phyloP scores from a whole-genome alignment of 2,329 filamentous ascomycete species.

The Sclerotinia minor region DNA sequence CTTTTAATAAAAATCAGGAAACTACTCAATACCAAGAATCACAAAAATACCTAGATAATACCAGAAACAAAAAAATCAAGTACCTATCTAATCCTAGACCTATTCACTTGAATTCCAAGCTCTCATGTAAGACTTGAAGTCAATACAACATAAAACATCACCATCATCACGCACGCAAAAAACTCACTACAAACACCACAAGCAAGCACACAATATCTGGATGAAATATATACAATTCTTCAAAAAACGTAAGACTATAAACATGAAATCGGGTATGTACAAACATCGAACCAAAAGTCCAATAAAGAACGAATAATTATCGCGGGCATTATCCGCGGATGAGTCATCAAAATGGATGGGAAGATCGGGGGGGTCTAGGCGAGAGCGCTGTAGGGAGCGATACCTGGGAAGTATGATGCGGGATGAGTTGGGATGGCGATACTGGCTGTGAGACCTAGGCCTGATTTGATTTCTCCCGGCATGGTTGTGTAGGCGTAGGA shows the following conservation, averaged over 20 bases:
- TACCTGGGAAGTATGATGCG: conserved; percentile 28
- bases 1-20: too few relatives aligned
- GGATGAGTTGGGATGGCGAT: conserved; percentile 34
- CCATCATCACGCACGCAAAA: not conserved
- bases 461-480: conserved; percentile 30
- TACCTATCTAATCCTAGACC: too few relatives aligned
- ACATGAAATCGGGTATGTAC: not conserved
- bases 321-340: not conserved
- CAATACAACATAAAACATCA: not conserved
- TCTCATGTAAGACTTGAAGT: not conserved
- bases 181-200: not conserved
- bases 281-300: not conserved
- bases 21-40: too few relatives aligned
- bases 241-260: not conserved
- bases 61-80: too few relatives aligned
- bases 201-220: not conserved
- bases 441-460: conserved; percentile 30
- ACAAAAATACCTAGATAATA: too few relatives aligned
- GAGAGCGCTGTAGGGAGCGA: conserved; percentile 29
- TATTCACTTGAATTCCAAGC: not conserved
- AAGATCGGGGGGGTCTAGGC: conserved; percentile 7
- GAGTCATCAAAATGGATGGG: not conserved
- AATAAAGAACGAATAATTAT: not conserved
- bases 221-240: not conserved
- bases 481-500: conserved; percentile 34